Conservation (phyloP, 2,329 filamentous ascomycete species). For the Coniochaeta sp. region DNA sequence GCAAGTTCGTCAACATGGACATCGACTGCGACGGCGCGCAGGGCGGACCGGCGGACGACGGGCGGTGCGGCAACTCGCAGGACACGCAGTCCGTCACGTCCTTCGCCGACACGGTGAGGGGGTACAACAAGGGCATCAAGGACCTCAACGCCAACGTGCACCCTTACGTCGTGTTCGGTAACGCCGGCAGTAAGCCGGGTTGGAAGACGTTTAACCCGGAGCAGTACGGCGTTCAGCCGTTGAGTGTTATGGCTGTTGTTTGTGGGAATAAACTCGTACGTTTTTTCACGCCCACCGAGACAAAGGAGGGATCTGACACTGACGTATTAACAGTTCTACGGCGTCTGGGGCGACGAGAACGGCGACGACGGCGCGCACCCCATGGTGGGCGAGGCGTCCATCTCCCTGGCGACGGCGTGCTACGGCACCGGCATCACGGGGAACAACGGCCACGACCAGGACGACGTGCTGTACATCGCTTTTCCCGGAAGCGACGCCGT, state of each 20-base stretch:
- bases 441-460: constrained; percentile 44
- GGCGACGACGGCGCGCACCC: constrained; percentile 31
- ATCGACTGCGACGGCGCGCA: constrained; percentile 50
- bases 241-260: constrained; percentile 48
- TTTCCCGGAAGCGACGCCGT: constrained; percentile 51
- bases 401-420: constrained; percentile 40
- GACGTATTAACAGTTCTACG: constrained; percentile 24
- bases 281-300: neutral
- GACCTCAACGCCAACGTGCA: constrained; percentile 46
- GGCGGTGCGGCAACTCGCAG: constrained; percentile 33
- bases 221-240: constrained; percentile 33
- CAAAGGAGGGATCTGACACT: neutral
- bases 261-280: constrained; percentile 39
- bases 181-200: constrained; percentile 25
- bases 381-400: constrained; percentile 39
- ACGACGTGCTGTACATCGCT: constrained; percentile 56
- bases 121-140: constrained; percentile 26
- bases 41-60: constrained; percentile 28
- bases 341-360: constrained; percentile 48
- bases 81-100: constrained; percentile 36
- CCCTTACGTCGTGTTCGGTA: constrained; percentile 48
- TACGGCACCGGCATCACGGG: constrained; percentile 44
- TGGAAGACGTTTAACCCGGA: constrained; percentile 33
- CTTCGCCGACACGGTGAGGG: constrained; percentile 29
- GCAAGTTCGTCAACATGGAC: constrained; percentile 46